Evolutionary conservation across 169 alveolate genomes (phyloP).

Genomic region (Cryptosporidium sp.): DNA sequence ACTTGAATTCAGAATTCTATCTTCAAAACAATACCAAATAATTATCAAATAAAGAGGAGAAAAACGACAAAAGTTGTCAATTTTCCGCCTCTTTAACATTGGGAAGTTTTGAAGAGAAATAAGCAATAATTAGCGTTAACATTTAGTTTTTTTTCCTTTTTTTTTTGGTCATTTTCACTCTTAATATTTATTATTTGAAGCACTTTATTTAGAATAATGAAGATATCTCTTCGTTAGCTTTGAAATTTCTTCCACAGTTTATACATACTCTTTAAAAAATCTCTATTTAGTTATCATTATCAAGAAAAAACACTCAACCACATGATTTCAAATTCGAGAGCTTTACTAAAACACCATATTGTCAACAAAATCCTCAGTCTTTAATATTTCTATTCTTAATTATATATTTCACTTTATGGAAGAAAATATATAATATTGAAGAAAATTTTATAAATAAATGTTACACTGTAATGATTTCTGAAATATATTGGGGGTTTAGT

Average conservation of each 20-base stretch:
- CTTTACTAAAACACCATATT: not conserved
- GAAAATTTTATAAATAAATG: not conserved
- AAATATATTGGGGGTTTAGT: not conserved
- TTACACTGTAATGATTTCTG: not conserved
- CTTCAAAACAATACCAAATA: not conserved
- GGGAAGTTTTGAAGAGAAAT: not conserved
- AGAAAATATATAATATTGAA: not conserved
- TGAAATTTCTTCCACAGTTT: not conserved
- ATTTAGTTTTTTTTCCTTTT: not conserved
- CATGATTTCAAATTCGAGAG: not conserved
- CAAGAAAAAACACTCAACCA: not conserved
- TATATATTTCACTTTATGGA: not conserved
- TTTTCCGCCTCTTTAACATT: not conserved
- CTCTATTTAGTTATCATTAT: not conserved
- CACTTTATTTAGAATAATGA: not conserved
- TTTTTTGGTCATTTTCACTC: not conserved
- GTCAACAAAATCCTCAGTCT: not conserved
- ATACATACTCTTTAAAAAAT: not conserved
- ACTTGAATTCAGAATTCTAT: not conserved
- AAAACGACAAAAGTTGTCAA: not conserved
- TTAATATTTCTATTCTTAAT: not conserved
- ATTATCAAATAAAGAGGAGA: not conserved
- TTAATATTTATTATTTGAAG: not conserved
- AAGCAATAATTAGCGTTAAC: conserved; percentile 60
- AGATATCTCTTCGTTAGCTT: not conserved